A percentile compares a stretch with the other conserved stretches of the same genome.
These are phyloP conservation scores for Sonneratia caseolaris DNA, from an alignment of 345 rosid genomes.

Conservation along the genomic window DNA sequence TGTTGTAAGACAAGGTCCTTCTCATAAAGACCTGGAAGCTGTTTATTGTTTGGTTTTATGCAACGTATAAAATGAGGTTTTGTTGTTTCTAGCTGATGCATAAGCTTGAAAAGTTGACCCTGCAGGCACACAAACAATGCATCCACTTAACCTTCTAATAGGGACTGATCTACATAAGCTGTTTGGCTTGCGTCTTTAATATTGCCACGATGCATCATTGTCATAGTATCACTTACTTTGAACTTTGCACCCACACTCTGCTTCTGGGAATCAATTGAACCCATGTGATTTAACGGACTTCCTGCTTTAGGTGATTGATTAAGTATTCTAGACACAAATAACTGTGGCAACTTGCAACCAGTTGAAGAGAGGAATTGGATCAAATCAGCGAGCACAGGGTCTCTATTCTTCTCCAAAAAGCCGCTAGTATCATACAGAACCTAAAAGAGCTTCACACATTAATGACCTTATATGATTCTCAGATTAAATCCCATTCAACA, in stretches of 20 bases:
- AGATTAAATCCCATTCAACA: neutral
- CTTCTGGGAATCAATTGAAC: conserved; percentile 32
- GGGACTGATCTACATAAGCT: neutral
- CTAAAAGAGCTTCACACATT: conserved; percentile 15
- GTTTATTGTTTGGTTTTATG: conserved; percentile 70
- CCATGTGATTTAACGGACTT: conserved; percentile 12
- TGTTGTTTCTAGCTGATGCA: conserved; percentile 76
- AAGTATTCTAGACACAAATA: conserved; percentile 40
- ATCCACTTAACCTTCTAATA: neutral
- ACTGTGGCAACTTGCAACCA: conserved; percentile 37
- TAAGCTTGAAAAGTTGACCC: conserved; percentile 86
- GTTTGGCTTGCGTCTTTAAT: neutral
- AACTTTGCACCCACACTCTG: conserved; percentile 73
- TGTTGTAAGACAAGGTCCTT: conserved; percentile 70
- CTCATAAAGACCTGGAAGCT: conserved; percentile 54
- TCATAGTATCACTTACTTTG: conserved; percentile 40
- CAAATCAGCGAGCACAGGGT: conserved; percentile 54
- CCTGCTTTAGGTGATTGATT: conserved; percentile 27
- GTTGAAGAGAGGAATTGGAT: conserved; percentile 61
- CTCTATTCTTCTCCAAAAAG: conserved; percentile 90
- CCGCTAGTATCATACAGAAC: conserved; percentile 80
- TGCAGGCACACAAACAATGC: conserved; percentile 18
- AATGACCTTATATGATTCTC: neutral
- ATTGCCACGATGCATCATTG: neutral
- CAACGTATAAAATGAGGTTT: conserved; percentile 87